Base-by-base conservation (phyloP, 441 rosid species). In the Gossypium gossypioides region DNA sequence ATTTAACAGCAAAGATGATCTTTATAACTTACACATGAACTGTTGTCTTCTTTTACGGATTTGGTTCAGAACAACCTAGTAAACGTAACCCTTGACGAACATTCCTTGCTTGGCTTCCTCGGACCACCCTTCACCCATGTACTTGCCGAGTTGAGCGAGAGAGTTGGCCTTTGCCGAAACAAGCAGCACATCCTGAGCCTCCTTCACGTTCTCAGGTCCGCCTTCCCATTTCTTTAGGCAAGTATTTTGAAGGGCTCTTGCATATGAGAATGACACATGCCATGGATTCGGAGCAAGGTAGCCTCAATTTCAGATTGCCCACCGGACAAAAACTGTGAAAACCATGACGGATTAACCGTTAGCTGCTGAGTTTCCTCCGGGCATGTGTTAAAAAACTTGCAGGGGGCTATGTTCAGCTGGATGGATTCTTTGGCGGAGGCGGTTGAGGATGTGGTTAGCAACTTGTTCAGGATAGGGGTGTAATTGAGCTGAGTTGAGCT, bases 221-320 rank as follows among this genome's bases (percentile, higher is more conserved):
- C 98, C 96, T 75, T 84, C 92, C 91, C 96, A 90, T 34, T 86
- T 91, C 88, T 91, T 91, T 84, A 90, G 68, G 83, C 90, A 87
- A 66, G 93, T 90, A 86, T 90, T 94, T 75, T 94, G 98, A 68
- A 94, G 85, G 15, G 97, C 96, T 72, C 96, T 87, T 9, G 96
- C 96, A 6, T 91, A 92, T 15, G 94, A 94, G 89, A 91, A 94
- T 0, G 99, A 89, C 68, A 94, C 96, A 18, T 92, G 96, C 99
- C 99, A 92, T 4, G 90, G 91, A 88, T 84, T 86, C 0, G 96
- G 69, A 51, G 73, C 76, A 87, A 77, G 3, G 96, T 93, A 2
- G 96, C 93, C 80, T 91, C 98, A 51, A 89, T 85, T 81, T 91
- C 96, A 24, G 96, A 90, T 63, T 94, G 96, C 54, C 98, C 96